These are phyloP conservation scores for Jacaranda copaia DNA, from an alignment of 257 asterid species.

Conservation along the genomic window DNA sequence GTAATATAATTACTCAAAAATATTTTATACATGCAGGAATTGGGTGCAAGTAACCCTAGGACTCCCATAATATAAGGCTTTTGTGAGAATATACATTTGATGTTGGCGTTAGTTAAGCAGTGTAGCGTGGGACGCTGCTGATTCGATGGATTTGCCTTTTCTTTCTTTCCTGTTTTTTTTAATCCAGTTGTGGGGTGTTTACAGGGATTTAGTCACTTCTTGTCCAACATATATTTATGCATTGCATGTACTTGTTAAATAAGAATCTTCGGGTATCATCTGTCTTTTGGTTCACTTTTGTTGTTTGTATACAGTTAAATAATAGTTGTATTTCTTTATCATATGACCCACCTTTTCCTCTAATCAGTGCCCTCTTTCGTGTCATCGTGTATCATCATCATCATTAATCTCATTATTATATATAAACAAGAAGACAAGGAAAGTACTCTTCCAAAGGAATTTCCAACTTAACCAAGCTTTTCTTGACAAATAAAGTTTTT, in stretches of 20 bases:
- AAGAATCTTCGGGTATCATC: slow-evolving; percentile 1
- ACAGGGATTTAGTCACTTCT: not conserved
- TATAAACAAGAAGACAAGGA: not conserved
- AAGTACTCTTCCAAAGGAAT: not conserved
- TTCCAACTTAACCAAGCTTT: not conserved
- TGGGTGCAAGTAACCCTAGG: too few relatives aligned
- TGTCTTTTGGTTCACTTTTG: not conserved
- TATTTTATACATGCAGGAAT: too few relatives aligned
- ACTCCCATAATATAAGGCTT: too few relatives aligned
- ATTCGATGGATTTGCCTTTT: not conserved
- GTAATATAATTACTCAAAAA: too few relatives aligned
- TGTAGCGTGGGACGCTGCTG: too few relatives aligned
- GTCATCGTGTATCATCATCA: slow-evolving; percentile 29
- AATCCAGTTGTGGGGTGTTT: slow-evolving; percentile 5
- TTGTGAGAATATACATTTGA: too few relatives aligned
- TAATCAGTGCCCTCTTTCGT: slow-evolving; percentile 29
- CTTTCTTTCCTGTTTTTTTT: too few relatives aligned
- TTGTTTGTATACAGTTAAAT: not conserved
- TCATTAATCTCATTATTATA: not conserved
- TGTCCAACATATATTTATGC: not conserved
- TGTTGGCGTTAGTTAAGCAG: too few relatives aligned
- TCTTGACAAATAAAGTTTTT: not conserved
- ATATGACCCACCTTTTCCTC: slow-evolving; percentile 27
- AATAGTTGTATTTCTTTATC: not conserved
- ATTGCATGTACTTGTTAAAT: slow-evolving; percentile 13